Percentiles rank a stretch among this genome's conserved stretches.
These are phyloP conservation scores for Glebionis coronaria DNA, from an alignment of 129 eudicot genomes.

Conservation along the genomic window DNA sequence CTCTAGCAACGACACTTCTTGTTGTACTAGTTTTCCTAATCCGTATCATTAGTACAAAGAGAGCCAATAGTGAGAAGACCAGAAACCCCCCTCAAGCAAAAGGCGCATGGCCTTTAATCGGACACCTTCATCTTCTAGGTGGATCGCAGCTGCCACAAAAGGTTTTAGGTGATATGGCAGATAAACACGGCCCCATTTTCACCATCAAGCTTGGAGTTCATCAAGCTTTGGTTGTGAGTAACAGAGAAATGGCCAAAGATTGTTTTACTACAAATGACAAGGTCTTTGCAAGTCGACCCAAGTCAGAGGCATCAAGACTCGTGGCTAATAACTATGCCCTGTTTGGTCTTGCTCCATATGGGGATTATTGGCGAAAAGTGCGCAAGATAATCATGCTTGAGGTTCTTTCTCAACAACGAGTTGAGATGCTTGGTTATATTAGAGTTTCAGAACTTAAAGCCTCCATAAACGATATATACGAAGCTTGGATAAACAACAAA, in stretches of 20 bases:
- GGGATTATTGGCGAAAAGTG: slow-evolving; percentile 32
- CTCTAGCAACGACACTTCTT: not conserved
- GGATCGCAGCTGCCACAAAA: slow-evolving; percentile 28
- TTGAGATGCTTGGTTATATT: slow-evolving; percentile 12
- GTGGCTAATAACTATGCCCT: slow-evolving; percentile 33
- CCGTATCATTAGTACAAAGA: not conserved
- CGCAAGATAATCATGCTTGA: slow-evolving; percentile 21
- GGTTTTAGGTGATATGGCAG: slow-evolving; percentile 31
- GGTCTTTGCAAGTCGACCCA: slow-evolving; percentile 24
- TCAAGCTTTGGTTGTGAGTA: slow-evolving; percentile 23
- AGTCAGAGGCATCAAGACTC: slow-evolving; percentile 6
- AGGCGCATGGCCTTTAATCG: slow-evolving; percentile 37
- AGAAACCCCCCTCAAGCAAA: slow-evolving; percentile 21
- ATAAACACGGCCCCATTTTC: slow-evolving; percentile 30
- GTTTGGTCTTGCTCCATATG: slow-evolving; percentile 25
- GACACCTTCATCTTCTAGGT: slow-evolving; percentile 31
- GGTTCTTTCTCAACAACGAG: not conserved
- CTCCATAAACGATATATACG: not conserved
- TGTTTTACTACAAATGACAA: slow-evolving; percentile 29
- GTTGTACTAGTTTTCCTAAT: slow-evolving; percentile 7
- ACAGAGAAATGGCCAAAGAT: slow-evolving; percentile 18
- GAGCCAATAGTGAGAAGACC: not conserved
- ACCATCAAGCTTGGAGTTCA: slow-evolving; percentile 29
- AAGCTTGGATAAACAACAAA: slow-evolving; percentile 2
- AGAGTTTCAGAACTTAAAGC: slow-evolving; percentile 13